Conservation (phyloP, 139 green algal species). For the Chlorella vulgaris region DNA sequence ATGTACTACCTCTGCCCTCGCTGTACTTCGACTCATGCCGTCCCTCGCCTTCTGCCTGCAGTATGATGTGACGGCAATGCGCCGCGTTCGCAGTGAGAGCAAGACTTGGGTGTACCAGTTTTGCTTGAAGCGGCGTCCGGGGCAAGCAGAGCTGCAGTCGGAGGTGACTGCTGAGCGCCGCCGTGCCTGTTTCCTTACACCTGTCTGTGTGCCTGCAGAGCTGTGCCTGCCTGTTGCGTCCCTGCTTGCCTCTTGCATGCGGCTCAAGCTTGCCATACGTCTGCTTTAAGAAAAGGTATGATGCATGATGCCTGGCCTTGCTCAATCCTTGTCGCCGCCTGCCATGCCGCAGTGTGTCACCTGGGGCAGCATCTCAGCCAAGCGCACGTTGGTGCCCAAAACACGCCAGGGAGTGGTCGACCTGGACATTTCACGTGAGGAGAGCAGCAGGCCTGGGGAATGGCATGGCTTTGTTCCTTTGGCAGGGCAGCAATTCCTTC, state of each 20-base stretch:
- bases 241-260: background rate
- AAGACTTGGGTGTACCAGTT: conserved; percentile 49
- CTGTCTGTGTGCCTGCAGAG: background rate
- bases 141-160: conserved; percentile 42
- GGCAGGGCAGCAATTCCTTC: background rate
- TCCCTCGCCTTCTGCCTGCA: background rate
- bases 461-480: background rate
- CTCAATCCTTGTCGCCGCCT: background rate
- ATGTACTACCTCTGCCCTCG: too few relatives aligned
- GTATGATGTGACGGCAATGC: conserved; percentile 46
- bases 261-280: too few relatives aligned
- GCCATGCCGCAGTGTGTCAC: conserved; percentile 35
- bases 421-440: conserved; percentile 45
- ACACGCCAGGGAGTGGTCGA: conserved; percentile 43
- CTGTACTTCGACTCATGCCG: too few relatives aligned
- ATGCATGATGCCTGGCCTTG: too few relatives aligned
- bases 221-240: background rate
- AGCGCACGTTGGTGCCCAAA: conserved; percentile 18
- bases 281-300: too few relatives aligned
- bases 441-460: background rate
- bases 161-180: background rate
- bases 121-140: conserved; percentile 38
- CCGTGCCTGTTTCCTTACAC: background rate
- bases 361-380: conserved; percentile 35
- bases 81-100: conserved; percentile 31